Base-by-base conservation (phyloP, 495 filamentous ascomycete genomes). In the Talaromyces borbonicus region DNA sequence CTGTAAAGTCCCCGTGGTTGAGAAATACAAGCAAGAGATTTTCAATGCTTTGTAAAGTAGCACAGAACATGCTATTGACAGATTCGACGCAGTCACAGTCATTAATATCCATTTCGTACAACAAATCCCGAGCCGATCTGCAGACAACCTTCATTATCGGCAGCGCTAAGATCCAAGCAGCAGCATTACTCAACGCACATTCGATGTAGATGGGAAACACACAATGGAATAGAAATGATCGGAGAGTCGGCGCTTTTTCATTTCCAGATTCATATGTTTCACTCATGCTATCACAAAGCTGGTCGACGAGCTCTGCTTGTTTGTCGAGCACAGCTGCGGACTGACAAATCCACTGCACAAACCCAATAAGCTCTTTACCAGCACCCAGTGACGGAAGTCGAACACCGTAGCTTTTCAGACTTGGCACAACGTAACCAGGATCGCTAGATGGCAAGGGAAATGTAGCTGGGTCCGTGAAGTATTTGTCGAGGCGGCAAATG, bases 161-260 rank as follows among this genome's bases (percentile, higher is more conserved):
- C 18, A 62, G 54, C 20, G 71, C 67, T 11, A 84, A 56, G 24
- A 86, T 64, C 75, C 79, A 81, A 5, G 78, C 78, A 25, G 68
- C 67, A 1, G 67, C 48, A 11, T 68, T 68, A 22, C 50, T 56
- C 46, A 84, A 72, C 6, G 71, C 56, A 5, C 56, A 50, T 46
- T 77, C 71, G 23, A 84, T 61, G 52, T 85, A 87, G 4, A 73
- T 74, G n/a, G 83, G 81, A 51, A 85, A 77, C 19, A 85, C 65
- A 32, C 63, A 67, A 44, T 73, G 69, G 12, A 85, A 48, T 15
- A 87, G 61, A 15, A 78, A 72, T 8, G 67, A 60, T 7, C 81
- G 71, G 27, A 87, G 60, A 3, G 73, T 78, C 6, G 73, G 73
- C 31, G 57, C 65, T 4, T 56, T 53, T 0, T 46, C 19, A 27